phyloP scores from a whole-genome alignment of 441 rosid genomes.

The Arabidopsis hybrid region DNA sequence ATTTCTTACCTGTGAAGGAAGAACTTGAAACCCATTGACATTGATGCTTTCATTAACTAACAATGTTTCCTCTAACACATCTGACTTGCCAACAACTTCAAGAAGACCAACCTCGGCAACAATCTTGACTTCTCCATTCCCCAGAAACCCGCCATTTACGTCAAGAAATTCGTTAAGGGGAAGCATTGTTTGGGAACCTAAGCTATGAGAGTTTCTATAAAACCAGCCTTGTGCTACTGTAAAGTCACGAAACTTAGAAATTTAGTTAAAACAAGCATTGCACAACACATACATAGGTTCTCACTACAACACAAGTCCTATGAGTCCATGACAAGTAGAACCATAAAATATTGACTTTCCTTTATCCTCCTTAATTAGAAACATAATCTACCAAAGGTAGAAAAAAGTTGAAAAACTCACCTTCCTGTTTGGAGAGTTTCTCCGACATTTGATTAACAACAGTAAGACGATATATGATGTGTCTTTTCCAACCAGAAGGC shows the following conservation, averaged over 20 bases:
- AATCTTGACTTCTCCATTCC: neutral
- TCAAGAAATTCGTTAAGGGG: neutral
- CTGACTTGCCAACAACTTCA: neutral
- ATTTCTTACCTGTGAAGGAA: neutral
- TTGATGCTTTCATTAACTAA: neutral
- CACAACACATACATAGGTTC: neutral
- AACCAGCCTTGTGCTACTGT: neutral
- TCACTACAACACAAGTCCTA: neutral
- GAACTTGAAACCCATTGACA: slow-evolving; percentile 1
- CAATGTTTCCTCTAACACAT: neutral
- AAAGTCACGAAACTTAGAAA: neutral
- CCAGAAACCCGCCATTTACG: neutral
- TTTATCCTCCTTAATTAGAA: neutral
- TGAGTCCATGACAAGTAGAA: neutral
- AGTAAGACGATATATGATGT: neutral
- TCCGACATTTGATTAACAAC: slow-evolving; percentile 22
- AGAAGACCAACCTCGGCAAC: neutral
- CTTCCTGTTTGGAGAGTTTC: neutral
- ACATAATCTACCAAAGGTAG: no score
- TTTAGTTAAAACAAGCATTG: neutral
- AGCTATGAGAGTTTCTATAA: rapidly evolving
- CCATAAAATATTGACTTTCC: neutral
- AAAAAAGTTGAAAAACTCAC: neutral
- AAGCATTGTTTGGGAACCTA: neutral
- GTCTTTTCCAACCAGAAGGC: slow-evolving; percentile 29